A percentile compares a stretch with the other conserved stretches of the same genome.
These are phyloP conservation scores for Chondrus crispus DNA, from an alignment of 23 red algal species.

Conservation along the genomic window DNA sequence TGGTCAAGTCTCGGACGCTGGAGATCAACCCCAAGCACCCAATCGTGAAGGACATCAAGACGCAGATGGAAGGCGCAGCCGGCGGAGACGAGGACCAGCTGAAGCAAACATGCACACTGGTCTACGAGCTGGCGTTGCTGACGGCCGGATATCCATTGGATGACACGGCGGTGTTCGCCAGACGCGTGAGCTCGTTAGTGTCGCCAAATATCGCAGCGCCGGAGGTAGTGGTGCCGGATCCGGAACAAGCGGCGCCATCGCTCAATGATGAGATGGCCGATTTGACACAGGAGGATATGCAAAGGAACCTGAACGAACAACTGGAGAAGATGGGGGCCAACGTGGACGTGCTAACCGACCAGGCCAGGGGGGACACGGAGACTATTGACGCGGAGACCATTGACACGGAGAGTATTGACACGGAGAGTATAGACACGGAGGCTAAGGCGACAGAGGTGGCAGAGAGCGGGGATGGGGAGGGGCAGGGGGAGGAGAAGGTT, in stretches of 20 bases:
- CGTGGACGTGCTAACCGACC: no score
- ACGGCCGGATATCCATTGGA: conserved; percentile 74
- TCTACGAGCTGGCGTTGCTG: conserved; percentile 90
- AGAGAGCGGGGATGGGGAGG: background rate
- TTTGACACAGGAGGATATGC: background rate
- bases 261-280: conserved; percentile 27
- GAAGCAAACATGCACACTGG: conserved; percentile 69
- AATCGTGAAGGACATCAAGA: conserved; percentile 71
- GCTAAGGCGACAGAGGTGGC: no score
- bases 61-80: conserved; percentile 53
- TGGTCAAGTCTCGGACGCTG: conserved; percentile 67
- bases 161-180: conserved; percentile 79
- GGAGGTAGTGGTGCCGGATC: conserved; percentile 40
- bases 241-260: conserved; percentile 28
- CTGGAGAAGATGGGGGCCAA: background rate
- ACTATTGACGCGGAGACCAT: no score
- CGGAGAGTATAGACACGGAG: no score
- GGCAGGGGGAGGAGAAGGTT: conserved; percentile 4
- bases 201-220: conserved; percentile 36
- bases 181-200: conserved; percentile 72
- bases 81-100: conserved; percentile 48
- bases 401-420: no score
- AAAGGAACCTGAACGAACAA: conserved; percentile 18
- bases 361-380: no score
- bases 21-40: conserved; percentile 93